Evolutionary conservation across 108 stramenopile genomes (phyloP).

Genomic region (Conticribra guillardii): DNA sequence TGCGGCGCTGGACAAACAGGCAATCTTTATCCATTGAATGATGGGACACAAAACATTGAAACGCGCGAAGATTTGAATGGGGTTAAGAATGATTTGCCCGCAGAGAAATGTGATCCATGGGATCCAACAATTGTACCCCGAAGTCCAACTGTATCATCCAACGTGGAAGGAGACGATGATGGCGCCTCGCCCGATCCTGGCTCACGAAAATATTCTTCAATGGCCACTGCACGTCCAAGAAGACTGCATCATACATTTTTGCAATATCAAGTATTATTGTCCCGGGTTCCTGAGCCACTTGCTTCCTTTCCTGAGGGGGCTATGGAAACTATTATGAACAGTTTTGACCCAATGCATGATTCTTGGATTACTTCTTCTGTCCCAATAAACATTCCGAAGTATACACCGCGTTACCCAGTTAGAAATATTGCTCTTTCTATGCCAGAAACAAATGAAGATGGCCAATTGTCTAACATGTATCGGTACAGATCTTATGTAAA

Average conservation of each 20-base stretch:
- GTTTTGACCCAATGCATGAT: conserved; percentile 21
- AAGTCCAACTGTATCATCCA: conserved; percentile 20
- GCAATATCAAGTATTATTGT: conserved; percentile 21
- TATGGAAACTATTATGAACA: conserved; percentile 8
- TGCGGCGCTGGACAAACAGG: too few relatives aligned
- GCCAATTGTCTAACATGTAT: conserved; percentile 15
- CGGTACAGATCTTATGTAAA: conserved; percentile 35
- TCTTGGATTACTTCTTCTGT: conserved; percentile 46
- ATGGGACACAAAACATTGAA: too few relatives aligned
- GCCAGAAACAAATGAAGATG: conserved; percentile 15
- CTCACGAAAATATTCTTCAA: conserved; percentile 39
- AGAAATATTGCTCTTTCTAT: conserved; percentile 7
- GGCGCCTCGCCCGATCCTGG: conserved; percentile 52
- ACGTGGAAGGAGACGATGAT: background rate
- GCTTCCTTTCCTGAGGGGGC: conserved; percentile 1
- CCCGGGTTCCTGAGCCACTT: background rate
- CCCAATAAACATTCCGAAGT: conserved; percentile 52
- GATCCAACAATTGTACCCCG: conserved; percentile 44
- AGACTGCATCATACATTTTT: conserved; percentile 36
- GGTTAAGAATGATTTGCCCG: too few relatives aligned
- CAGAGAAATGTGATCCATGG: conserved; percentile 44
- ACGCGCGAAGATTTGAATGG: too few relatives aligned
- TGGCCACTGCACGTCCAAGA: conserved; percentile 43
- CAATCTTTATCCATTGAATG: too few relatives aligned
- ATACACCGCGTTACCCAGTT: conserved; percentile 10